phyloP scores from a whole-genome alignment of 2,329 filamentous ascomycete species.

The Domatiomyces catenatus region DNA sequence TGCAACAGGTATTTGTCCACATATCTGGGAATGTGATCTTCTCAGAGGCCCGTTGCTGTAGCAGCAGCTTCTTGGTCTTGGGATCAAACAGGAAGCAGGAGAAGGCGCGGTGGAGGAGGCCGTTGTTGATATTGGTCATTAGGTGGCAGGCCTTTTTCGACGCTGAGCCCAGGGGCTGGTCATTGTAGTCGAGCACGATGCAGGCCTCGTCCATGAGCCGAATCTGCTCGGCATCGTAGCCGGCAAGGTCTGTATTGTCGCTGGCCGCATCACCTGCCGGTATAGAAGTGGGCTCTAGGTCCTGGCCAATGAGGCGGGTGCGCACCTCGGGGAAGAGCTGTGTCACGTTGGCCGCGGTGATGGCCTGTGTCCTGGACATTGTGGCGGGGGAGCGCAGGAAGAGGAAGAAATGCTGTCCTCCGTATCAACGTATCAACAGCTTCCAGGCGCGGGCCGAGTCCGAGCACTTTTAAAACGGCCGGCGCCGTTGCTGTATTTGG shows the following conservation, averaged over 20 bases:
- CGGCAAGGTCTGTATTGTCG: conserved; percentile 49
- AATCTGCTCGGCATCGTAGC: conserved; percentile 95
- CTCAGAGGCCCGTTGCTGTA: conserved; percentile 87
- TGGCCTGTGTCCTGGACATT: conserved; percentile 28
- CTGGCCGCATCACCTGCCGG: conserved; percentile 23
- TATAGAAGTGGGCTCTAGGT: conserved; percentile 32
- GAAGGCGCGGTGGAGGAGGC: conserved; percentile 90
- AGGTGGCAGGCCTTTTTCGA: conserved; percentile 98
- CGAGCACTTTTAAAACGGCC: too few species aligned
- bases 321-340: conserved; percentile 75
- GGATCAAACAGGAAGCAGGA: conserved; percentile 91
- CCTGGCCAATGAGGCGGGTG: conserved; percentile 37
- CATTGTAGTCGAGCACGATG: conserved; percentile 87
- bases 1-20: conserved; percentile 99
- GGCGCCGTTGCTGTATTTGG: too few species aligned
- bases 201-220: conserved; percentile 97
- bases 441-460: too few species aligned
- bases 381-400: conserved; percentile 1
- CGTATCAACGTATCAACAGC: too few species aligned
- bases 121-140: conserved; percentile 97
- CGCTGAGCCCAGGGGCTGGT: conserved; percentile 82
- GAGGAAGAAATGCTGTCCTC: too few species aligned
- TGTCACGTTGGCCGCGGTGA: conserved; percentile 75
- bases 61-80: conserved; percentile 72
- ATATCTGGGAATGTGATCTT: conserved; percentile 99